Base-by-base conservation (phyloP, 2,329 filamentous ascomycete genomes). In the Pseudopithomyces chartarum region DNA sequence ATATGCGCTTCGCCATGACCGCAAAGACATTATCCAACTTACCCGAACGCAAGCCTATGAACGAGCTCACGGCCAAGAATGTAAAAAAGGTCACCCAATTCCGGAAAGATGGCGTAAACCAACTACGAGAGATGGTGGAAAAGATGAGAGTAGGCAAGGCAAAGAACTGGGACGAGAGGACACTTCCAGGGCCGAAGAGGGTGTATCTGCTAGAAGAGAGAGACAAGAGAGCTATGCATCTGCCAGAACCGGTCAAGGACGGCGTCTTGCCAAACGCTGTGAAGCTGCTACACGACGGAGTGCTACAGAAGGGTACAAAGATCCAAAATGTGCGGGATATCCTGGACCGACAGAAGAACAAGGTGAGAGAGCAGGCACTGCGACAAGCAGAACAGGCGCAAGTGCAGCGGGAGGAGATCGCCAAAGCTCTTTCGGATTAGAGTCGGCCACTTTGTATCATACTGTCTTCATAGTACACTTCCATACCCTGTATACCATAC, bases 1-100 rank as follows among this genome's bases (percentile, higher is more conserved):
- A 99, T 78, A 91, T 97, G 81, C 90, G 93, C 33, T 97, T 97
- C 79, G 91, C 92, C 69, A 88, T 98, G 85, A 97, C 93, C 2
- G 95, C 95, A 23, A 90, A 90, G 66, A 88, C 91, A 0, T 83
- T 98, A 6, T 91, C 91, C 42, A 83, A 87, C 26, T 73, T 82
- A 56, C 79, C 82, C 2, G 73, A 79, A 57, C 78, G 86, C 38
- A 81, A 85, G 50, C 74, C 80, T 2, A 79, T 90, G 67, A 90
- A 87, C 64, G 84, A 90, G 32, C 80, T 95, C 66, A 97, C 94
- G 33, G 80, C 82, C 55, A 82, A 85, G 71, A 98, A 98, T 79
- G 83, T 94, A 44, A 81, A 83, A 62, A 98, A 98, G 79, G 91
- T 96, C 52, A 95, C 91, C 56, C 80, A 83, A 59, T 96, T 86